phyloP scores from a whole-genome alignment of 2,329 filamentous ascomycete genomes.

The Xylaria arbuscula region DNA sequence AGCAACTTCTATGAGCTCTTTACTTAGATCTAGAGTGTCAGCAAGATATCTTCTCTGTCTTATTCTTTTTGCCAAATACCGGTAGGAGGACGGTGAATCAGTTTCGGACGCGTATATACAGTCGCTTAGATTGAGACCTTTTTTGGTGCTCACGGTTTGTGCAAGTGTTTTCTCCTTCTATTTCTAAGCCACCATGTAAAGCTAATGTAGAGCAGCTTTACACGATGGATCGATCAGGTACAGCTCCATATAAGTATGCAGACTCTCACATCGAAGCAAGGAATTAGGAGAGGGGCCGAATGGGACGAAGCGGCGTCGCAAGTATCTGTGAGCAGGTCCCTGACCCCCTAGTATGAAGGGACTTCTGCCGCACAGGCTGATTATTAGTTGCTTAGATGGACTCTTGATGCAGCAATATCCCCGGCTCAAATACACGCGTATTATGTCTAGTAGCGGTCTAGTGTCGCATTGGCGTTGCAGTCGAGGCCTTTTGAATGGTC shows the following conservation, averaged over 20 bases:
- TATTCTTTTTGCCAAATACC: not conserved
- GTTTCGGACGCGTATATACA: not conserved
- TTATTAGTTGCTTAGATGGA: conserved; percentile 8
- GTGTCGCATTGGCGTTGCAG: conserved; percentile 29
- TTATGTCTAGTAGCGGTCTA: conserved; percentile 10
- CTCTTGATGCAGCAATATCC: conserved; percentile 20
- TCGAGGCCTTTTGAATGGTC: conserved; percentile 14
- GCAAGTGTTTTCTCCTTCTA: not conserved
- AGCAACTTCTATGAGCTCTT: not conserved
- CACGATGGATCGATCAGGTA: not conserved
- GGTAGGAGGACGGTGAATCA: not conserved
- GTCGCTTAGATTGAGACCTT: not conserved
- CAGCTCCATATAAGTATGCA: not conserved
- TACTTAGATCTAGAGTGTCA: no score
- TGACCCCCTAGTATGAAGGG: conserved; percentile 6
- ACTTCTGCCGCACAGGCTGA: conserved; percentile 13
- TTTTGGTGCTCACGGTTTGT: not conserved
- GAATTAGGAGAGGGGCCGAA: conserved; percentile 8
- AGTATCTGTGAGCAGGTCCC: not conserved
- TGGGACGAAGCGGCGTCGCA: conserved; percentile 14
- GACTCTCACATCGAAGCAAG: not conserved
- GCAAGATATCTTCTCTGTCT: not conserved
- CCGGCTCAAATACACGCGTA: conserved; percentile 5
- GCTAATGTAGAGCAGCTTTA: no score
- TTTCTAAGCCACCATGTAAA: not conserved